Evolutionary conservation across 768 basidiomycete species (phyloP).

Genomic region (Rhodotorula diobovata): DNA sequence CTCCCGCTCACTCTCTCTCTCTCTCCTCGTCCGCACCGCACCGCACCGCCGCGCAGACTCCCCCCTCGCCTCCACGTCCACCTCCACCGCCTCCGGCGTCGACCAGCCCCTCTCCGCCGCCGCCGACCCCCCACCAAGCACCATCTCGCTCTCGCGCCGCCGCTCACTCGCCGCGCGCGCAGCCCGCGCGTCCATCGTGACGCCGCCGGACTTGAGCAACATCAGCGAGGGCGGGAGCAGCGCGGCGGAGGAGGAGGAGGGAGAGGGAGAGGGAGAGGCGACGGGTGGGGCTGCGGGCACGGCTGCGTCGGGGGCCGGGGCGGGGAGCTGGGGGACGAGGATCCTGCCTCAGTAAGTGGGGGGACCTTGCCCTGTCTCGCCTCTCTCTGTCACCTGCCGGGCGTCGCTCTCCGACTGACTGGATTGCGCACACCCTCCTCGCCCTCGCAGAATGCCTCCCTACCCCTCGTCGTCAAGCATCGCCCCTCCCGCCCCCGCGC

Average conservation of each 20-base stretch:
- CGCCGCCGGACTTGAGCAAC: slow-evolving; percentile 17
- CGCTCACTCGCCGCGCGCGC: slow-evolving; percentile 4
- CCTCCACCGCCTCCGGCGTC: background rate
- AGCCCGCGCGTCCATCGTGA: background rate
- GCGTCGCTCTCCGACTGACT: too few relatives aligned
- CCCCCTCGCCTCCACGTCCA: background rate
- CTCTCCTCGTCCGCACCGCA: too few relatives aligned
- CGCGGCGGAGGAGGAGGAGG: background rate
- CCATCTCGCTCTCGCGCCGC: background rate
- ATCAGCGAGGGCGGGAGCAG: slow-evolving; percentile 14
- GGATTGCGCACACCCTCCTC: background rate
- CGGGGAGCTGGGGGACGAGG: too few relatives aligned
- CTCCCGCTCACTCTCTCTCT: background rate
- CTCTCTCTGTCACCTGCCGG: too few relatives aligned
- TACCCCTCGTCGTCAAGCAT: background rate
- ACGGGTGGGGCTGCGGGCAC: too few relatives aligned
- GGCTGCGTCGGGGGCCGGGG: too few relatives aligned
- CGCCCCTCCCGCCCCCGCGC: background rate
- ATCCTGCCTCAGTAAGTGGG: too few relatives aligned
- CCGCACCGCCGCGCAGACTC: background rate
- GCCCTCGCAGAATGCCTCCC: background rate
- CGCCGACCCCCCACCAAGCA: background rate
- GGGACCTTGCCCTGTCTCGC: too few relatives aligned
- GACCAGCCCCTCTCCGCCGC: too few relatives aligned
- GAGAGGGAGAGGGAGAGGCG: too few relatives aligned